A percentile compares a stretch with the other conserved stretches of the same genome.
Conservation (phyloP, 148 eudicot species). For the Cornus controversa region DNA sequence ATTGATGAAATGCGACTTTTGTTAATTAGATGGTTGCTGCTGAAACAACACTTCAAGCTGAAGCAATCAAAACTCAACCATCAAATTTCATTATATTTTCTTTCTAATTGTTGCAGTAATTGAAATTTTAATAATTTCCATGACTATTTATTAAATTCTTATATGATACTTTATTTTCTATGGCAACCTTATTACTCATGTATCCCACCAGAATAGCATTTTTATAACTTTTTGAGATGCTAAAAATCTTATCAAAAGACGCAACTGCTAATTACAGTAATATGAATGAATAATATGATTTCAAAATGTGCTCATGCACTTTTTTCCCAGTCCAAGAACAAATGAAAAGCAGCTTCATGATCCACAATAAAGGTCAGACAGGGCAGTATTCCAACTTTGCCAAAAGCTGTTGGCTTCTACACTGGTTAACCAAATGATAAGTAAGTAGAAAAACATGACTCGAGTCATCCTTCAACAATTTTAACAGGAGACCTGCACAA, state of each 20-base stretch:
- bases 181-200: neutral
- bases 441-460: neutral
- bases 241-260: neutral
- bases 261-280: neutral
- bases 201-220: neutral
- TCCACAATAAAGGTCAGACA: constrained; percentile 9
- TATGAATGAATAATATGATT: neutral
- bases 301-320: neutral
- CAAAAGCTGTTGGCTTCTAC: constrained; percentile 7
- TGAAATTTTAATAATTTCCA: neutral
- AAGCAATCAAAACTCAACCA: neutral
- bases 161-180: neutral
- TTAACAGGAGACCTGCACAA: constrained; percentile 64
- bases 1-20: neutral
- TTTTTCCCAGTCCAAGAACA: constrained; percentile 1
- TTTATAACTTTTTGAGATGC: neutral
- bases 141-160: too few species aligned
- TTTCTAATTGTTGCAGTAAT: too few species aligned
- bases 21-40: neutral
- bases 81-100: neutral
- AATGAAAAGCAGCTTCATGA: constrained; percentile 10
- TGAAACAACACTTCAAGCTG: neutral
- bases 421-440: neutral
- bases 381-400: neutral
- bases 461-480: constrained; percentile 61